phyloP scores from a whole-genome alignment of 768 basidiomycete genomes.

The Ramaria sp. region DNA sequence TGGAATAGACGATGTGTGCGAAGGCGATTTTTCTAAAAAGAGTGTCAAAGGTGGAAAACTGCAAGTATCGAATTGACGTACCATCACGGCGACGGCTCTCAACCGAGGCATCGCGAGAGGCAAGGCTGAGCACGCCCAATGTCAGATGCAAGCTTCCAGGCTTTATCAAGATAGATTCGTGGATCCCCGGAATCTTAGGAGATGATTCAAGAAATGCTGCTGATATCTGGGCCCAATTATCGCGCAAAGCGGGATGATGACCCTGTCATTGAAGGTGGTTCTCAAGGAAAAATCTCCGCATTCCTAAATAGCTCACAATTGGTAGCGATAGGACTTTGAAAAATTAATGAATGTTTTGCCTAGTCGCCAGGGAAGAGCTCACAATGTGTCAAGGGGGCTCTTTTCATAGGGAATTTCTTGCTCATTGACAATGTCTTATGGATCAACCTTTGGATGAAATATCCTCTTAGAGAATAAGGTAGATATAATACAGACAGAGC shows the following conservation, averaged over 20 bases:
- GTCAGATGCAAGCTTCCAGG: conserved; percentile 61
- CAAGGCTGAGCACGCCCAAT: conserved; percentile 52
- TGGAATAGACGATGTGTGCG: too few relatives aligned
- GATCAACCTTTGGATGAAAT: too few relatives aligned
- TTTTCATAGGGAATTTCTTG: background rate
- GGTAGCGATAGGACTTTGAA: background rate
- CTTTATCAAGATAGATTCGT: conserved; percentile 47
- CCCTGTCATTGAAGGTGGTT: conserved; percentile 9
- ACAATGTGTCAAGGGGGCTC: background rate
- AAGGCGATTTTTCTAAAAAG: background rate
- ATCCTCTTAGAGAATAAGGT: too few relatives aligned
- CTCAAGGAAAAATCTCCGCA: background rate
- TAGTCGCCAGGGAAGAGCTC: background rate
- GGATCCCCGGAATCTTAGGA: conserved; percentile 39
- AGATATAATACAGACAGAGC: too few relatives aligned
- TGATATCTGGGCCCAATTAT: conserved; percentile 18
- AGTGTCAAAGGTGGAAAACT: conserved; percentile 9
- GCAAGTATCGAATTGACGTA: conserved; percentile 13
- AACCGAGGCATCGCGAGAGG: conserved; percentile 21
- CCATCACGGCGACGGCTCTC: conserved; percentile 18
- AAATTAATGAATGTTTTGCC: background rate
- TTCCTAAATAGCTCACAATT: background rate
- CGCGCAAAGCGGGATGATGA: conserved; percentile 19
- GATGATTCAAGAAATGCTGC: conserved; percentile 18
- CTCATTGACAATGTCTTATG: too few relatives aligned